Percentiles rank a stretch among this genome's conserved stretches.
Conservation (phyloP, 2,329 filamentous ascomycete genomes). For the Aureobasidium pullulans region DNA sequence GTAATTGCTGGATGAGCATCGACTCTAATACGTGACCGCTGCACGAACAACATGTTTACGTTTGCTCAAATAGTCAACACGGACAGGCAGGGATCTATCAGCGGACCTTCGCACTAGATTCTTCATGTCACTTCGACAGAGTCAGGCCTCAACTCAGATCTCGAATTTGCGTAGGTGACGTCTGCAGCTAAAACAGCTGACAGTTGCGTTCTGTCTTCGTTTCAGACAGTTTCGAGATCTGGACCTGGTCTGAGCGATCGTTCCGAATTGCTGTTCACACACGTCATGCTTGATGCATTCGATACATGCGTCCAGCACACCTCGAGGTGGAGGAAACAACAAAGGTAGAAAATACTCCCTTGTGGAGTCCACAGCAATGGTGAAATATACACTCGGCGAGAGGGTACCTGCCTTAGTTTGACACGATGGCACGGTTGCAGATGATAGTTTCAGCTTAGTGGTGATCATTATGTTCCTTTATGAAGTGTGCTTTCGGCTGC, state of each 20-base stretch:
- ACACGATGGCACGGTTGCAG: not conserved
- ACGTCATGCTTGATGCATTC: no score
- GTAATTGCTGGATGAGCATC: no score
- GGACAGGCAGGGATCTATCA: no score
- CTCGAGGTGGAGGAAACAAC: not conserved
- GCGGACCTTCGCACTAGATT: no score
- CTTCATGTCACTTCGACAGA: not conserved
- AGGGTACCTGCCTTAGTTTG: conserved; percentile 8
- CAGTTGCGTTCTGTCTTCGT: not conserved
- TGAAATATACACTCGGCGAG: not conserved
- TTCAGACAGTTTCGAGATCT: not conserved
- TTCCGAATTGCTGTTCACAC: not conserved
- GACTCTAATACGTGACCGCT: no score
- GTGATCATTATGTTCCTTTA: conserved; percentile 2
- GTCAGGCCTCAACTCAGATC: not conserved
- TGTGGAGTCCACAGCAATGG: not conserved
- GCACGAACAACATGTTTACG: no score
- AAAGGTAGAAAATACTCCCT: not conserved
- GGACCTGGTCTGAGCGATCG: not conserved
- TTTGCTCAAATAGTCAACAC: no score
- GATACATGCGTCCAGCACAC: no score
- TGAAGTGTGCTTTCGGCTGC: not conserved
- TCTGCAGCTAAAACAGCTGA: not conserved
- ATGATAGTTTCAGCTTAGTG: conserved; percentile 1
- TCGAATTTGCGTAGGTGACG: not conserved